Percentiles rank a stretch among this genome's conserved stretches.
Evolutionary conservation across 169 alveolate genomes (phyloP).

Genomic region (Eimeria praecox): DNA sequence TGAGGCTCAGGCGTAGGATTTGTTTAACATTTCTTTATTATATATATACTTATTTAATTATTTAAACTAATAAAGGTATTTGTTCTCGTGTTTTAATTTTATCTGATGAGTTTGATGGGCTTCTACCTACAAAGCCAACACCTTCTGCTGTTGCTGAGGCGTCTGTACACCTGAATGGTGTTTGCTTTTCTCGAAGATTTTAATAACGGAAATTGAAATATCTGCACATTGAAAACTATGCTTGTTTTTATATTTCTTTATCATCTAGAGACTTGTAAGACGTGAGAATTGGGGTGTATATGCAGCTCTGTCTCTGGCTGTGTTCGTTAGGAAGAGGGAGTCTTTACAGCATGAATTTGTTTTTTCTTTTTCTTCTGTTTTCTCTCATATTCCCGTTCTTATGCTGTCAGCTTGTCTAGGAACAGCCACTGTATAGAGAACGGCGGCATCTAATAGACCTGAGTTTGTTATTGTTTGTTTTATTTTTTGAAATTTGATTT

Average conservation of each 20-base stretch:
- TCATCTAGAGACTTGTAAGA: neutral
- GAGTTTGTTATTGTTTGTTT: neutral
- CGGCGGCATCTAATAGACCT: conserved; percentile 65
- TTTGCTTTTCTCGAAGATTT: neutral
- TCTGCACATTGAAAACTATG: neutral
- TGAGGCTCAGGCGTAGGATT: neutral
- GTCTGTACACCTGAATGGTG: neutral
- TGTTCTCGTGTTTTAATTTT: neutral
- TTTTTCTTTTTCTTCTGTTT: neutral
- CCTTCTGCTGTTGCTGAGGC: neutral
- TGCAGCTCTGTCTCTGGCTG: neutral
- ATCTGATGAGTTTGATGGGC: too few species aligned
- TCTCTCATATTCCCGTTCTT: conserved; percentile 15
- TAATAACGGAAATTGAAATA: neutral
- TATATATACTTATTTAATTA: neutral
- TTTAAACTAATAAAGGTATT: neutral
- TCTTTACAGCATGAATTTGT: too few species aligned
- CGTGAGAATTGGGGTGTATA: neutral
- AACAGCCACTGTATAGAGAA: conserved; percentile 39
- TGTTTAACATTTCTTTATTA: neutral
- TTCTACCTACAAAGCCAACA: too few species aligned
- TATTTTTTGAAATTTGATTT: neutral
- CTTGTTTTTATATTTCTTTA: too few species aligned
- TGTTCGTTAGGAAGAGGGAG: too few species aligned
- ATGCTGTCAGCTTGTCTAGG: conserved; percentile 54